Conservation (phyloP, 768 basidiomycete species). For the Boletus rubropictus region DNA sequence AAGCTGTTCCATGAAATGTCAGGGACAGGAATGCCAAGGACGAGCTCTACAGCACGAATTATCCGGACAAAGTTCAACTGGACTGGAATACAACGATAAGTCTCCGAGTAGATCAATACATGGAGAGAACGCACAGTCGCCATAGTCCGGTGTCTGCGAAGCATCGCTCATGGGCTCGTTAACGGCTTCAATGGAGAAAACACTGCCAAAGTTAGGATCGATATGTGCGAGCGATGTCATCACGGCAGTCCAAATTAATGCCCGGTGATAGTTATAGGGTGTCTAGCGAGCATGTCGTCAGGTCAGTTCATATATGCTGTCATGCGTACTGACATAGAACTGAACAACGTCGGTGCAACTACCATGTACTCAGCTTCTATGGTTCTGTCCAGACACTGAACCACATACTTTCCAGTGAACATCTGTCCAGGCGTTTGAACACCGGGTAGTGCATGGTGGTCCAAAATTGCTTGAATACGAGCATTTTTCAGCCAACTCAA, state of each 20-base stretch:
- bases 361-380: slow-evolving; percentile 2
- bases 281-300: slow-evolving; percentile 35
- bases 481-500: slow-evolving; percentile 53
- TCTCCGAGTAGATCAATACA: neutral
- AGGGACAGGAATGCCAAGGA: slow-evolving; percentile 47
- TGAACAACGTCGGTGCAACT: slow-evolving; percentile 65
- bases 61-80: slow-evolving; percentile 64
- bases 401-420: slow-evolving; percentile 61
- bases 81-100: slow-evolving; percentile 36
- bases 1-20: slow-evolving; percentile 4
- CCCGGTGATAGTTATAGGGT: slow-evolving; percentile 65
- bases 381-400: neutral
- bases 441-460: slow-evolving; percentile 69
- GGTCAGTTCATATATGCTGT: neutral
- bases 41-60: slow-evolving; percentile 59
- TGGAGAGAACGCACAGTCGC: slow-evolving; percentile 47
- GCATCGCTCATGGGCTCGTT: slow-evolving; percentile 80
- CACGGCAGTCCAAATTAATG: slow-evolving; percentile 75
- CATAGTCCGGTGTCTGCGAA: slow-evolving; percentile 58
- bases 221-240: slow-evolving; percentile 71
- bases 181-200: slow-evolving; percentile 67
- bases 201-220: slow-evolving; percentile 58
- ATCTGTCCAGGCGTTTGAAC: slow-evolving; percentile 54
- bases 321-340: slow-evolving; percentile 56
- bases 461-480: slow-evolving; percentile 61